Base-by-base conservation (phyloP, 495 filamentous ascomycete species). In the Aspergillus incahuasiensis region DNA sequence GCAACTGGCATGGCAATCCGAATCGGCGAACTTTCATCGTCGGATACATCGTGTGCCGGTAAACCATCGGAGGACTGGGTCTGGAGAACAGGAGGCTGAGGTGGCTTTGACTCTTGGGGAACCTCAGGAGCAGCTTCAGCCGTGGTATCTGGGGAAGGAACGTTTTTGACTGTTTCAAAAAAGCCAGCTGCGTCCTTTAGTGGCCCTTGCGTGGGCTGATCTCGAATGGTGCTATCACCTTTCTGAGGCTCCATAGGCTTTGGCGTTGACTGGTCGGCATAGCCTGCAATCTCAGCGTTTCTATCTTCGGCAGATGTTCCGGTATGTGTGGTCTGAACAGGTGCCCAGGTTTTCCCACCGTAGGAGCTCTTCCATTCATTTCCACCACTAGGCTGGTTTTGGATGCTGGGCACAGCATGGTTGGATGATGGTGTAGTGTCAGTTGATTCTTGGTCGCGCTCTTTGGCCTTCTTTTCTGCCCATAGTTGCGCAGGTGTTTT, bases 401-500 rank as follows among this genome's bases (percentile, higher is more conserved):
- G 68, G 34, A 91, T 70, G 0, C 86, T 78, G 20, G 84, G 70
- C 38, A 73, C 65, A 3, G 74, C 65, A 21, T 71, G 66, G 0
- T 69, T 62, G 13, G 68, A 56, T 13, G 63, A 41, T n/a, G 74
- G 43, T 30, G 69, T 44, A 34, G 63, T 63, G 44, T 64, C 47
- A 35, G 56, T 64, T 24, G 73, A 70, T 43, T 74, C 75, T 43
- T 74, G 30, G 68, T 85, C 87, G 18, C 86, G 79, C 64, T 95
- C 87, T 50, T 83, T 82, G 21, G 88, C 90, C 74, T 97, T 98
- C 70, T 88, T 95, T 72, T 99, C 94, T 0, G 92, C 92, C 94
- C 94, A 99, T 16, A 96, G 68, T 66, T 99, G 94, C 20, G 95
- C 91, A 16, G 94, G 94, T 6, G 94, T 97, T 74, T 97, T 99